Conservation (phyloP, 2,329 filamentous ascomycete genomes). For the Knoxdaviesia proteae region DNA sequence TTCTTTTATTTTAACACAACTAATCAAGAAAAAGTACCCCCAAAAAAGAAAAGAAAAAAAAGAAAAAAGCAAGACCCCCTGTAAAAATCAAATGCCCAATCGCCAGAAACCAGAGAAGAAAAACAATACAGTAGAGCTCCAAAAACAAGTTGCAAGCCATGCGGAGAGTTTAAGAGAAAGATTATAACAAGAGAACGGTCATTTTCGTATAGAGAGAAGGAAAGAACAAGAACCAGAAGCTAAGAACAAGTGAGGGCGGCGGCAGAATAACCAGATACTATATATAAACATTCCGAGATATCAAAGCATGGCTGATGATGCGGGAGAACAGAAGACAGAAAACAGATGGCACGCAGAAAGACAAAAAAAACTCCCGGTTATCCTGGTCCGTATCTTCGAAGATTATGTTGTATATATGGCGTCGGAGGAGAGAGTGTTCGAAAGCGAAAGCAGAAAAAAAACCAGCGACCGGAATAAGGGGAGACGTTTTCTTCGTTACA, state of each 20-base stretch:
- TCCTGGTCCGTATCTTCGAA: background rate
- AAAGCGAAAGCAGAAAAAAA: background rate
- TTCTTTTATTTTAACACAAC: background rate
- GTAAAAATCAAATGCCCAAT: background rate
- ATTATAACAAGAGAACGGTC: background rate
- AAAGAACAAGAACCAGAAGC: no score
- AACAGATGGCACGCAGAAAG: background rate
- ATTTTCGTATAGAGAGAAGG: background rate
- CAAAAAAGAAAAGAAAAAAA: slow-evolving; percentile 1
- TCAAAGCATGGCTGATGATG: no score
- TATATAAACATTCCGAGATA: no score
- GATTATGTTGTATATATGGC: background rate
- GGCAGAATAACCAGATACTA: no score
- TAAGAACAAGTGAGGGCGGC: no score
- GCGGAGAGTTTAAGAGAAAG: background rate
- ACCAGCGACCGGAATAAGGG: background rate
- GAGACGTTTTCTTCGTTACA: slow-evolving; percentile 8
- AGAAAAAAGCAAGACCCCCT: background rate
- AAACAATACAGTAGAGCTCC: background rate
- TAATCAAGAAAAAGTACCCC: background rate
- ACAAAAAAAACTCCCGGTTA: background rate
- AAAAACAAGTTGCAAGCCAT: background rate
- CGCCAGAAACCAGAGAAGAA: background rate
- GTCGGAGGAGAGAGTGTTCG: background rate
- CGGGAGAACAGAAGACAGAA: background rate